Evolutionary conservation across 371 early-diverging fungal genomes (phyloP), one percentile per base, ranked within the genome.

Genomic region (Sporodiniella umbellata): DNA sequence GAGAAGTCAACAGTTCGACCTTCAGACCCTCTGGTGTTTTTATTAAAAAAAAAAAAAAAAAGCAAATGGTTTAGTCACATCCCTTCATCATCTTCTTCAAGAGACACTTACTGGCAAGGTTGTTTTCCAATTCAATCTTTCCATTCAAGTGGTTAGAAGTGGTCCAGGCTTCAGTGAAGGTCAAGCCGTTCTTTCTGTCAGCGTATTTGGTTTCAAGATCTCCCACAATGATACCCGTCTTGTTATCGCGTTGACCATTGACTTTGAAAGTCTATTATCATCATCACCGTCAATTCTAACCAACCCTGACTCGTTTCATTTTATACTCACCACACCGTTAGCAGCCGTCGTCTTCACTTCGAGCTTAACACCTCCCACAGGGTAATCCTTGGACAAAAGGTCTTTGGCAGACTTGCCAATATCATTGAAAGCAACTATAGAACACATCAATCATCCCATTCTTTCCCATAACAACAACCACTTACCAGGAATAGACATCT

Each of bases 151-250:
- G 83, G 83, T 96, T 96, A 73, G 79, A 78, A 62, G 95, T 93
- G 70, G 90, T 93, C 95, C 95, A 95, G 56, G 90, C 81, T 75
- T 94, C 92, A 61, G 98, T 97, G 77, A 95, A 81, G 60, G 94
- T 87, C 33, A 95, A 72, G 70, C 96, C 96, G 62, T 88, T 89
- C 66, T 87, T 72, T 82, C 88, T 91, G 83, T 96, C 93, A 54
- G 85, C 71, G 70, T 93, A 96, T 85, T 96, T 97, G 78, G 89
- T 88, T 87, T 95, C 95, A 66, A 97, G 80, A 66, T 98, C 98
- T 73, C 92, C 91, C 62, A 85, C 84, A 66, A 98, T 96, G 74
- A 80, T 81, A 52, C 96, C 95, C 49, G 90, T 79, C 85, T 95
- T 95, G 83, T 86, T 83, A 79, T 95, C 95, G 80, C 94, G 89